phyloP scores from a whole-genome alignment of 2,329 filamentous ascomycete genomes.

The Ophiostoma sp. region DNA sequence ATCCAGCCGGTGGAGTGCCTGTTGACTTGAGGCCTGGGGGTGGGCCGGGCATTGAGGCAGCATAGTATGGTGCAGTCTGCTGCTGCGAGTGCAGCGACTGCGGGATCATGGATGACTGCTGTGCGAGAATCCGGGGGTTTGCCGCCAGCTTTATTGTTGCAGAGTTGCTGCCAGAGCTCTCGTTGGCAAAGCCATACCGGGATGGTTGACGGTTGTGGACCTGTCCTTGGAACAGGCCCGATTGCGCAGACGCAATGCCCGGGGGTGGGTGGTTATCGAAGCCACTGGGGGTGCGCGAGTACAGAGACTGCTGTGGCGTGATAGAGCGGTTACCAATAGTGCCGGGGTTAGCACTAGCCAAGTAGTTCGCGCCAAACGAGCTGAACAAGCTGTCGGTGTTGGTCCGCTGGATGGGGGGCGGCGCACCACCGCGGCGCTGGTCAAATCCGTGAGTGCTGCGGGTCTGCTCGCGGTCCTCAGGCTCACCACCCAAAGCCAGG shows the following conservation, averaged over 20 bases:
- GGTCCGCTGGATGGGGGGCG: slow-evolving; percentile 68
- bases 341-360: slow-evolving; percentile 36
- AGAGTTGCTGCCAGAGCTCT: slow-evolving; percentile 55
- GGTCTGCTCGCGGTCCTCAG: slow-evolving; percentile 66
- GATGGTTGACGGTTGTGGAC: slow-evolving; percentile 79
- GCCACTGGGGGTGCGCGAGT: slow-evolving; percentile 59
- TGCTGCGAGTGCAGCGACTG: slow-evolving; percentile 54
- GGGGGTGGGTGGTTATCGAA: slow-evolving; percentile 47
- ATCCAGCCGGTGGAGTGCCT: slow-evolving; percentile 90
- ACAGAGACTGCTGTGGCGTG: slow-evolving; percentile 38
- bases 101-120: slow-evolving; percentile 84
- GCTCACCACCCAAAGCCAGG: slow-evolving; percentile 84
- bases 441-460: slow-evolving; percentile 49
- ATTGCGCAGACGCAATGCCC: slow-evolving; percentile 25
- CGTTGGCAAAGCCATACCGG: slow-evolving; percentile 81
- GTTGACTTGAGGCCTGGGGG: slow-evolving; percentile 94
- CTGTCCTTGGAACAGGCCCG: slow-evolving; percentile 50
- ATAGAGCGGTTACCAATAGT: slow-evolving; percentile 27
- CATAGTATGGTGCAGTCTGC: slow-evolving; percentile 67
- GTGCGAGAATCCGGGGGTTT: slow-evolving; percentile 74
- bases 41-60: slow-evolving; percentile 80
- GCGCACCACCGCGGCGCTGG: slow-evolving; percentile 61
- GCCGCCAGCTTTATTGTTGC: slow-evolving; percentile 69
- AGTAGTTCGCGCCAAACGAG: slow-evolving; percentile 45
- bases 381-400: slow-evolving; percentile 51